Conservation (phyloP, 768 basidiomycete species). For the Xerocomellus chrysenteron region DNA sequence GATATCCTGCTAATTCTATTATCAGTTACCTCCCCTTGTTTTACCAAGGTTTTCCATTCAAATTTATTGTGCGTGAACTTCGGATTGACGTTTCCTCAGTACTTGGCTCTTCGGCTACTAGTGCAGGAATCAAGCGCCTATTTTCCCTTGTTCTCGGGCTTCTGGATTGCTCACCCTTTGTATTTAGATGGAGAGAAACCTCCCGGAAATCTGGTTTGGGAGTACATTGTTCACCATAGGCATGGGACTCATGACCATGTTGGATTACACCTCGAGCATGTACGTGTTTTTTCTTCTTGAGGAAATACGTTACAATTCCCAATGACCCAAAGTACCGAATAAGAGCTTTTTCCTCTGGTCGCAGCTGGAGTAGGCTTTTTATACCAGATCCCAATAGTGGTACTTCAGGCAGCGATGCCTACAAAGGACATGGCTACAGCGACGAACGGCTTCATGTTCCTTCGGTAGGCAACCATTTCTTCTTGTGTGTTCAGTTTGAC, state of each 20-base stretch:
- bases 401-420: constrained; percentile 86
- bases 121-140: constrained; percentile 63
- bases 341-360: constrained; percentile 65
- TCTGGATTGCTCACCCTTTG: not conserved
- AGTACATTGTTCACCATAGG: constrained; percentile 62
- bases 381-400: constrained; percentile 68
- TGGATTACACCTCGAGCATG: constrained; percentile 57
- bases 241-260: constrained; percentile 68
- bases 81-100: constrained; percentile 27
- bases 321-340: constrained; percentile 45
- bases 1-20: not conserved
- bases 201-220: constrained; percentile 61
- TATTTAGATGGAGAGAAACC: constrained; percentile 51
- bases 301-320: not conserved
- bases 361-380: constrained; percentile 65
- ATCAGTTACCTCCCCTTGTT: constrained; percentile 66
- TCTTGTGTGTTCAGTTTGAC: no score
- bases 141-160: constrained; percentile 30
- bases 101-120: constrained; percentile 71
- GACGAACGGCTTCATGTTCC: constrained; percentile 68
- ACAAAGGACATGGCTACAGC: constrained; percentile 81
- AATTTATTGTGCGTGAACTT: not conserved
- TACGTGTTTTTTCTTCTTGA: constrained; percentile 21
- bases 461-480: constrained; percentile 43
- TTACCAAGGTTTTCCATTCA: constrained; percentile 48